These are phyloP conservation scores for Mucor indicus DNA, from an alignment of 371 early-diverging fungal genomes.

Conservation along the genomic window DNA sequence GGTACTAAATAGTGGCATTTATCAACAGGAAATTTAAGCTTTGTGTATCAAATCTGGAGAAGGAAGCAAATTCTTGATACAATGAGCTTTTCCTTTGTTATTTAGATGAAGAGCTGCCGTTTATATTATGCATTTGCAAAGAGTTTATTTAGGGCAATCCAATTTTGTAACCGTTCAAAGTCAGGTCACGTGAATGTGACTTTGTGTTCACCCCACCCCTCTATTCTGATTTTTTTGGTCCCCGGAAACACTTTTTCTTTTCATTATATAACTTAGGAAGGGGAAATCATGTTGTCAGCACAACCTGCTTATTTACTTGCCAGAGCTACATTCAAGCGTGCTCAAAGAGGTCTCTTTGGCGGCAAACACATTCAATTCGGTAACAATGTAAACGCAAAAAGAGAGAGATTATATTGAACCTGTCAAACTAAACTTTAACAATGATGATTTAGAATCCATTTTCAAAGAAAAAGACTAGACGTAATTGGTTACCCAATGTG, in stretches of 20 bases:
- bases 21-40: too few relatives aligned
- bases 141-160: too few relatives aligned
- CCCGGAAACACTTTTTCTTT: constrained; percentile 6
- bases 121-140: too few relatives aligned
- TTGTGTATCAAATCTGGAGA: too few relatives aligned
- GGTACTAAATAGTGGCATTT: too few relatives aligned
- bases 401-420: too few relatives aligned
- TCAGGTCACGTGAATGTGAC: not conserved
- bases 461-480: constrained; percentile 77
- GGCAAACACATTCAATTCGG: constrained; percentile 75
- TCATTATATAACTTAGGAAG: constrained; percentile 3
- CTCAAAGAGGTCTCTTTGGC: constrained; percentile 63
- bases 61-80: too few relatives aligned
- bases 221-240: too few relatives aligned
- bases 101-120: too few relatives aligned
- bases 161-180: too few relatives aligned
- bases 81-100: too few relatives aligned
- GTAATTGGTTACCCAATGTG: constrained; percentile 82
- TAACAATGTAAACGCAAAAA: constrained; percentile 81
- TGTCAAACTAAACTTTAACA: too few relatives aligned
- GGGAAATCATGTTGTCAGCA: constrained; percentile 37
- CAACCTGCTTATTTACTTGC: constrained; percentile 50
- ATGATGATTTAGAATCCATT: constrained; percentile 60
- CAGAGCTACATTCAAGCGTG: constrained; percentile 60
- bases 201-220: constrained; percentile 3